Percentiles rank a stretch among this genome's conserved stretches.
These are phyloP conservation scores for Amauroascus niger DNA, from an alignment of 2,329 filamentous ascomycete genomes.

Conservation along the genomic window DNA sequence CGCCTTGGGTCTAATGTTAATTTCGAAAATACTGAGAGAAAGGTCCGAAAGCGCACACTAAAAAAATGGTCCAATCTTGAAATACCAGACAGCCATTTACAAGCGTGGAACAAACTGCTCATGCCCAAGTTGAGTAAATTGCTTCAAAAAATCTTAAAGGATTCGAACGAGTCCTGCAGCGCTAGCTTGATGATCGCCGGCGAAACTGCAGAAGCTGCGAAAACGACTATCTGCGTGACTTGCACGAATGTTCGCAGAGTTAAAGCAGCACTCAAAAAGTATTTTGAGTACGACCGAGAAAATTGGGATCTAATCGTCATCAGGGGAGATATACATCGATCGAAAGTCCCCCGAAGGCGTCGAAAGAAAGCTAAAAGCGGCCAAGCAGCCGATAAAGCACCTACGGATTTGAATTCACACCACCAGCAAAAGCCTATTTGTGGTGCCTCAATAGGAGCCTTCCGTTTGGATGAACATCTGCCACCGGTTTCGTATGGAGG, in stretches of 20 bases:
- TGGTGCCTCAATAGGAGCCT: conserved; percentile 88
- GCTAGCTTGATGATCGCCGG: conserved; percentile 54
- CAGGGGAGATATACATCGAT: conserved; percentile 48
- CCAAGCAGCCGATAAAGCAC: conserved; percentile 22
- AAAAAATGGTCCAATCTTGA: conserved; percentile 42
- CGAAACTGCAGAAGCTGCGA: conserved; percentile 46
- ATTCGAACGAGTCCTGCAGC: conserved; percentile 51
- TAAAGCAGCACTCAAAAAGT: conserved; percentile 47
- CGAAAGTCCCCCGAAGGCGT: conserved; percentile 41
- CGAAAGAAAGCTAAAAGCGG: conserved; percentile 30
- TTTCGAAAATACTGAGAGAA: conserved; percentile 23
- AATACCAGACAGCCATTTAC: conserved; percentile 46
- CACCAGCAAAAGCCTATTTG: conserved; percentile 72
- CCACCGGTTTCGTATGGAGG: conserved; percentile 88
- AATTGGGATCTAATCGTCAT: conserved; percentile 53
- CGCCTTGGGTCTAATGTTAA: conserved; percentile 16
- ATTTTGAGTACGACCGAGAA: conserved; percentile 48
- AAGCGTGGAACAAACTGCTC: conserved; percentile 51
- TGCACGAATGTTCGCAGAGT: conserved; percentile 52
- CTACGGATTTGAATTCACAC: conserved; percentile 50
- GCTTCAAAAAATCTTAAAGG: conserved; percentile 49
- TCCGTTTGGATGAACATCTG: conserved; percentile 71
- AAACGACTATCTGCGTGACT: conserved; percentile 54
- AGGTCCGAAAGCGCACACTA: conserved; percentile 32
- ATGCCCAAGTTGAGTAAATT: conserved; percentile 50